Conservation (phyloP, 306 rosid species). For the Mimosa pudica region DNA sequence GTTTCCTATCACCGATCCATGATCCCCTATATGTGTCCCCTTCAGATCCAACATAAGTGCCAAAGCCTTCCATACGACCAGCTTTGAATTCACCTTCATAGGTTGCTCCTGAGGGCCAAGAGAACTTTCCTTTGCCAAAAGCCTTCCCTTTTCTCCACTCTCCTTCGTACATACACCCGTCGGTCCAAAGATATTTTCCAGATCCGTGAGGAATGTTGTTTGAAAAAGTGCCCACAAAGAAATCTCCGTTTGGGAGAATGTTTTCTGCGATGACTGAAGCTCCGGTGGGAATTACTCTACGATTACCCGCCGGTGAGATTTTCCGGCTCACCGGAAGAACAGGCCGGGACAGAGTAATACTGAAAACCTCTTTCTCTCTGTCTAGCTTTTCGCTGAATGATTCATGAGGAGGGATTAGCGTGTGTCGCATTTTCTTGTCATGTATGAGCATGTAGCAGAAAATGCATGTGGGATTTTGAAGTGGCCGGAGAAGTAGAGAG, state of each 20-base stretch:
- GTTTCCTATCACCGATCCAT: slow-evolving; percentile 77
- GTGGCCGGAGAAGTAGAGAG: neutral
- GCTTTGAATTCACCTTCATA: slow-evolving; percentile 91
- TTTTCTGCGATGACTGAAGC: slow-evolving; percentile 35
- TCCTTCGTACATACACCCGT: slow-evolving; percentile 95
- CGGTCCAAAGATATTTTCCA: slow-evolving; percentile 86
- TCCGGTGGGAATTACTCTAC: slow-evolving; percentile 72
- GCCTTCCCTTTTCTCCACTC: slow-evolving; percentile 93
- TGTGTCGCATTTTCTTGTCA: slow-evolving; percentile 72
- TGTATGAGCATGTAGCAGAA: slow-evolving; percentile 27
- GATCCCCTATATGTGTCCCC: slow-evolving; percentile 79
- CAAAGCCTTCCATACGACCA: slow-evolving; percentile 90
- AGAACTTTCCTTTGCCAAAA: slow-evolving; percentile 84
- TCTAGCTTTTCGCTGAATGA: slow-evolving; percentile 44
- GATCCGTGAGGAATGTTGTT: slow-evolving; percentile 75
- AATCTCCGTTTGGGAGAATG: slow-evolving; percentile 79
- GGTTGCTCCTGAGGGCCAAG: slow-evolving; percentile 96
- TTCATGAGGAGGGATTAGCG: slow-evolving; percentile 45
- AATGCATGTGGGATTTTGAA: slow-evolving; percentile 30
- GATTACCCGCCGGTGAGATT: slow-evolving; percentile 54
- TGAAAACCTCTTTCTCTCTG: slow-evolving; percentile 31
- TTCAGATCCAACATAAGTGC: slow-evolving; percentile 80
- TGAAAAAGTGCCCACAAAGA: slow-evolving; percentile 77
- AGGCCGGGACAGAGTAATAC: slow-evolving; percentile 33
- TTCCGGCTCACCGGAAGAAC: slow-evolving; percentile 37